phyloP scores from a whole-genome alignment of 2,329 filamentous ascomycete species.

The Apiospora arundinis region DNA sequence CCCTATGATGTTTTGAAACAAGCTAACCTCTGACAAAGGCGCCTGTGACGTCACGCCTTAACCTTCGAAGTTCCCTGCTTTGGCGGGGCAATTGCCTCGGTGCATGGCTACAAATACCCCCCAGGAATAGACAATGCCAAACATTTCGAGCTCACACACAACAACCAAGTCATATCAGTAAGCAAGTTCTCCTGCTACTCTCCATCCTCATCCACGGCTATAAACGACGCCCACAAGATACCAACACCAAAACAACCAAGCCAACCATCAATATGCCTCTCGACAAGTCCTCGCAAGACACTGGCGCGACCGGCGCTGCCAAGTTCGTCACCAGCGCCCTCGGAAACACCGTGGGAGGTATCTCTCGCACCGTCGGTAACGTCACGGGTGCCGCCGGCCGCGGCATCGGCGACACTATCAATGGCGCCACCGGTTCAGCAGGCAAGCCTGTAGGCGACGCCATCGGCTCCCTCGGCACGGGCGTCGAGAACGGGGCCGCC shows the following conservation, averaged over 20 bases:
- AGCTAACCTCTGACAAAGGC: background rate
- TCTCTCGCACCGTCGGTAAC: constrained; percentile 40
- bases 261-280: constrained; percentile 14
- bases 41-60: constrained; percentile 1
- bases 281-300: constrained; percentile 19
- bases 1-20: background rate
- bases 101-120: background rate
- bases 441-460: constrained; percentile 56
- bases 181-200: background rate
- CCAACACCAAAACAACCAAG: background rate
- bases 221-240: background rate
- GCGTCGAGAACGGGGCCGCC: constrained; percentile 50
- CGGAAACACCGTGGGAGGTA: constrained; percentile 39
- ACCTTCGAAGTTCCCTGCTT: constrained; percentile 4
- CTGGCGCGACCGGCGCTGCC: constrained; percentile 37
- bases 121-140: background rate
- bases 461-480: constrained; percentile 48
- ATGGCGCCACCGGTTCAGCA: constrained; percentile 49
- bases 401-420: constrained; percentile 54
- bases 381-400: constrained; percentile 49
- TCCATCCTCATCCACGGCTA: background rate
- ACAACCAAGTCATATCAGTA: background rate
- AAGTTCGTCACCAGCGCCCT: constrained; percentile 43
- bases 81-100: constrained; percentile 1
- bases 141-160: background rate